phyloP scores from a whole-genome alignment of 371 early-diverging fungal species.

The Mortierella sp. region DNA sequence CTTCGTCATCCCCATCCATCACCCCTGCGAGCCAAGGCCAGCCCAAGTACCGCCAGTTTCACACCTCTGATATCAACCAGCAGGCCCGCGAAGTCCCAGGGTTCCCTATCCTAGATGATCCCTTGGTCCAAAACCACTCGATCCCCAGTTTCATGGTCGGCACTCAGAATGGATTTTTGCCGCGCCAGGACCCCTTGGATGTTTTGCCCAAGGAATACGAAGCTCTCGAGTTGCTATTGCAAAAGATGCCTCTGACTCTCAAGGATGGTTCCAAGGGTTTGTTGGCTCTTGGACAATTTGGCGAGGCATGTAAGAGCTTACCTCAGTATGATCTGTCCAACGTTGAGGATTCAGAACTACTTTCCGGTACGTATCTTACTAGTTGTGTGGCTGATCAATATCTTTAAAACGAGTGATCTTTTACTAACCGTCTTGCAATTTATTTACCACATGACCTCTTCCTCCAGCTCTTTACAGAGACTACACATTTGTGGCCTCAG shows the following conservation, averaged over 20 bases:
- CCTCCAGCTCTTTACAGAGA: slow-evolving; percentile 86
- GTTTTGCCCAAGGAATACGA: slow-evolving; percentile 77
- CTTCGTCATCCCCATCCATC: slow-evolving; percentile 20
- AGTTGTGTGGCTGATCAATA: neutral
- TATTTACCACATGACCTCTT: slow-evolving; percentile 3
- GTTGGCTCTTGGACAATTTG: slow-evolving; percentile 82
- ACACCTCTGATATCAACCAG: slow-evolving; percentile 25
- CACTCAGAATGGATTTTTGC: slow-evolving; percentile 78
- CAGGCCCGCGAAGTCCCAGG: slow-evolving; percentile 51
- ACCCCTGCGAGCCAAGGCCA: slow-evolving; percentile 1
- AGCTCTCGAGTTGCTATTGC: slow-evolving; percentile 75
- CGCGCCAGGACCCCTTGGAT: slow-evolving; percentile 74
- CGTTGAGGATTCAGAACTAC: slow-evolving; percentile 75
- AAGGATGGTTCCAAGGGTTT: slow-evolving; percentile 80
- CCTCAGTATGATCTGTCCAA: slow-evolving; percentile 80
- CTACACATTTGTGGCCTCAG: slow-evolving; percentile 88
- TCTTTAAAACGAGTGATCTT: slow-evolving; percentile 4
- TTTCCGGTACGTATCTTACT: slow-evolving; percentile 75
- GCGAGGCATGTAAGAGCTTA: slow-evolving; percentile 78
- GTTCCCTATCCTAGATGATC: slow-evolving; percentile 58
- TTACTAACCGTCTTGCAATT: neutral
- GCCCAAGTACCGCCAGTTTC: slow-evolving; percentile 54
- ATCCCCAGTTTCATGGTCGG: slow-evolving; percentile 76
- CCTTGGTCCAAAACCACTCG: slow-evolving; percentile 53
- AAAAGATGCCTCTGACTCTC: slow-evolving; percentile 81